A percentile compares a stretch with the other conserved stretches of the same genome.
Conservation (phyloP, 2,329 filamentous ascomycete genomes). For the Phaeosphaeriaceae sp. region DNA sequence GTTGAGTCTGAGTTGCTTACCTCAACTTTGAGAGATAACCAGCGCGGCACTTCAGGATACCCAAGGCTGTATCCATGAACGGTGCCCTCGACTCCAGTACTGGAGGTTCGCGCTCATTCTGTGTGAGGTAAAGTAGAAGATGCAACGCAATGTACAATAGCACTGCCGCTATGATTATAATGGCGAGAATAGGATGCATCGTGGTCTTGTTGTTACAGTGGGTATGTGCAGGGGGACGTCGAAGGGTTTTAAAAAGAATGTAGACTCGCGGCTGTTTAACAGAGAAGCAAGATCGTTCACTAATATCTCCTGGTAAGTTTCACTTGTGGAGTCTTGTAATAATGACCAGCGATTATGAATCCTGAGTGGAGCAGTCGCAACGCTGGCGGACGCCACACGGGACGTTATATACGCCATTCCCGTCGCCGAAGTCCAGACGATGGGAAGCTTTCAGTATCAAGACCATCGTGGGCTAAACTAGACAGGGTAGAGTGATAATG, state of each 20-base stretch:
- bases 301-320: neutral
- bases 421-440: neutral
- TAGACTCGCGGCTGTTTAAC: neutral
- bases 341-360: neutral
- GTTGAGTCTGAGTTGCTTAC: slow-evolving; percentile 4
- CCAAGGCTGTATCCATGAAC: slow-evolving; percentile 24
- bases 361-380: neutral
- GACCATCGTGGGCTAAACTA: neutral
- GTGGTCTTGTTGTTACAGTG: neutral
- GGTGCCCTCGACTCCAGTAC: slow-evolving; percentile 18
- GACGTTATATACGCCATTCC: slow-evolving; percentile 2
- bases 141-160: slow-evolving; percentile 11
- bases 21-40: slow-evolving; percentile 19
- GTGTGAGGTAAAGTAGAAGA: slow-evolving; percentile 15
- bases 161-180: neutral
- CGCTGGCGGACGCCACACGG: neutral
- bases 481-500: neutral
- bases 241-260: neutral
- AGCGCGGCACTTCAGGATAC: slow-evolving; percentile 20
- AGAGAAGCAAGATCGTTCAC: neutral
- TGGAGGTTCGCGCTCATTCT: slow-evolving; percentile 24
- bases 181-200: slow-evolving; percentile 9
- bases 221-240: neutral
- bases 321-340: neutral
- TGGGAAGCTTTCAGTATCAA: neutral